Base-by-base conservation (phyloP, 495 filamentous ascomycete genomes). In the Thermothielavioides terrestris region DNA sequence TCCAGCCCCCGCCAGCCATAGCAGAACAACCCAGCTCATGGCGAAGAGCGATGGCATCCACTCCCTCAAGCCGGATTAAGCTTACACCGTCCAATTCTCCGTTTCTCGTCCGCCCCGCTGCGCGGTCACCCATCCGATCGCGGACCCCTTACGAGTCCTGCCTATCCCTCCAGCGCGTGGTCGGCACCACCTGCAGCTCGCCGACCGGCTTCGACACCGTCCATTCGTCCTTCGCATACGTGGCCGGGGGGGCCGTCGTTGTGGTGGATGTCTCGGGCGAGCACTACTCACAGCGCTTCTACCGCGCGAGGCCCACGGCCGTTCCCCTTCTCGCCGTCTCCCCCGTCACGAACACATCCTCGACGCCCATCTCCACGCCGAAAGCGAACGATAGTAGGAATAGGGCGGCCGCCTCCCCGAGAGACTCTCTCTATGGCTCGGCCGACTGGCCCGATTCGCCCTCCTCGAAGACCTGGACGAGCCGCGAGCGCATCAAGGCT, bases 191-290 rank as follows among this genome's bases (percentile, higher is more conserved):
- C 11, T 89, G 87, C 47, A 78, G 70, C 51, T 86, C 88, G 5
- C 83, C 87, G 15, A 89, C 86, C 66, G 89, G 83, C 44, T 95
- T 98, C 65, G 90, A 94, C 59, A 78, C 78, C 45, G 79, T 89
- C 40, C 74, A 84, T 14, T 80, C 84, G 27, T 80, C 77, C 42
- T 94, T 98, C 62, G 90, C 87, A 22, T 88, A 90, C 64, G 89
- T 88, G 52, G 92, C 92, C 9, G 94, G 92, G 34, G 91, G 89
- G 12, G 86, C 88, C n/a, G 92, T 86, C 15, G 88, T 98, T 0
- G 77, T 97, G n/a, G 85, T 87, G 8, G 79, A 85, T 50, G 69
- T 95, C 22, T 82, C 89, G 47, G 82, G 85, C 32, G 74, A 86
- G 23, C 77, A 80, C 28, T 75, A 88, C 51, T 79, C 74, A 37